Percentiles rank a stretch among this genome's conserved stretches.
These are phyloP conservation scores for Nadsonia starkeyi-henricii DNA, from an alignment of 1,139 yeast species.

Conservation along the genomic window DNA sequence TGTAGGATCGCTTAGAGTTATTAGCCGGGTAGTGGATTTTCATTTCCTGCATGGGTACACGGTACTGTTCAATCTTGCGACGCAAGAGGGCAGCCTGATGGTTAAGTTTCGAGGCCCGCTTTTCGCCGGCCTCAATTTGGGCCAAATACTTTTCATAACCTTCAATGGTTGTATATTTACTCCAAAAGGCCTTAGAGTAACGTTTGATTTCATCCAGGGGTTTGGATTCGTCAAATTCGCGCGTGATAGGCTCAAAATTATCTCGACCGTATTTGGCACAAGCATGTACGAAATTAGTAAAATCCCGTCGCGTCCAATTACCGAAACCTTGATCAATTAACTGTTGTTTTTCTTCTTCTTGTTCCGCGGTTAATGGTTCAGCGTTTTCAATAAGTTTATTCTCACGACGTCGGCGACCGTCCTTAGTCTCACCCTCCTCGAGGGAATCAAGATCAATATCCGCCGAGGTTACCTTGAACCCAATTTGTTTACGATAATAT, in stretches of 20 bases:
- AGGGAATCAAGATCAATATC: constrained; percentile 40
- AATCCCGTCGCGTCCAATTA: constrained; percentile 79
- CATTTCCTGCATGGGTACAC: constrained; percentile 66
- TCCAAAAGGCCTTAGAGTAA: constrained; percentile 71
- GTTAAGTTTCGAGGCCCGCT: constrained; percentile 49
- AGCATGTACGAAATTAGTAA: constrained; percentile 69
- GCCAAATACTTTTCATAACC: constrained; percentile 74
- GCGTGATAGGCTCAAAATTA: constrained; percentile 44
- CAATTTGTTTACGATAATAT: constrained; percentile 57
- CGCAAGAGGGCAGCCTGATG: constrained; percentile 55
- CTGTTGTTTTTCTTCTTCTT: constrained; percentile 45
- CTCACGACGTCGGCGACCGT: constrained; percentile 31
- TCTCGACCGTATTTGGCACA: constrained; percentile 70
- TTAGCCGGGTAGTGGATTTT: constrained; percentile 71
- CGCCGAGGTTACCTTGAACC: constrained; percentile 52
- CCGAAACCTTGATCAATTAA: constrained; percentile 55
- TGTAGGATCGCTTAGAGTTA: constrained; percentile 75
- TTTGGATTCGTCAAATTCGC: constrained; percentile 33
- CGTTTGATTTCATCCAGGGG: constrained; percentile 55
- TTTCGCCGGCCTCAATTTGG: constrained; percentile 81
- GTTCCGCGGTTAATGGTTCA: constrained; percentile 64
- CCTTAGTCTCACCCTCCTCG: constrained; percentile 38
- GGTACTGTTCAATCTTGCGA: constrained; percentile 46
- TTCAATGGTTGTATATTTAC: constrained; percentile 53
- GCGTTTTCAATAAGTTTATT: constrained; percentile 64